Conservation (phyloP, 108 stramenopile genomes). For the Licmophora abbreviata region DNA sequence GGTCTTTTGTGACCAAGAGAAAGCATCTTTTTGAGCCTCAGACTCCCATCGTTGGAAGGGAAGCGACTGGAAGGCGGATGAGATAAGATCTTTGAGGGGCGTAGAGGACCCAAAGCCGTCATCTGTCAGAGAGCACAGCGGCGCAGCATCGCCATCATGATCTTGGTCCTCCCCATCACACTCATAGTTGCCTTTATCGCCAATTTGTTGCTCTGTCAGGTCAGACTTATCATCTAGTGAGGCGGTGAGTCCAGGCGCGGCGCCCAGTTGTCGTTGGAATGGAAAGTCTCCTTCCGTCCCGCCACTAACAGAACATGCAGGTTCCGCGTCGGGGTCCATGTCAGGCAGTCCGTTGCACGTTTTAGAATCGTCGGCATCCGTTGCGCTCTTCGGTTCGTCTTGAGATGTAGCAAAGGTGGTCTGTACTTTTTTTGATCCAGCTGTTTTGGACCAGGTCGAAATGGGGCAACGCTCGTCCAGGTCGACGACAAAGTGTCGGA, state of each 20-base stretch:
- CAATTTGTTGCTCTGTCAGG: not conserved
- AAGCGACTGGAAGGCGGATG: slow-evolving; percentile 30
- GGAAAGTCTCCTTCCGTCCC: slow-evolving; percentile 13
- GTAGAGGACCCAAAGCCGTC: not conserved
- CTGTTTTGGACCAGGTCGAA: slow-evolving; percentile 30
- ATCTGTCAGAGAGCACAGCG: slow-evolving; percentile 38
- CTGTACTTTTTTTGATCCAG: not conserved
- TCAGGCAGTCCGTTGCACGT: slow-evolving; percentile 44
- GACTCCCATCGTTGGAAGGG: slow-evolving; percentile 31
- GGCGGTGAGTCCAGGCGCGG: not conserved
- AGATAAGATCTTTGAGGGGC: slow-evolving; percentile 7
- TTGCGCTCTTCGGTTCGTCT: not conserved
- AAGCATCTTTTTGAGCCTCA: slow-evolving; percentile 56
- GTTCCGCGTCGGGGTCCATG: slow-evolving; percentile 74
- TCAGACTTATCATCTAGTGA: not conserved
- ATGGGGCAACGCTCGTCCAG: slow-evolving; percentile 69
- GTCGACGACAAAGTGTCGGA: slow-evolving; percentile 76
- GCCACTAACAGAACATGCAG: slow-evolving; percentile 45
- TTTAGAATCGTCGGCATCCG: slow-evolving; percentile 5
- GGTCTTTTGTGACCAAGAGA: slow-evolving; percentile 60
- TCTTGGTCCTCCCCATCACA: slow-evolving; percentile 45
- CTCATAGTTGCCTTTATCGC: slow-evolving; percentile 57
- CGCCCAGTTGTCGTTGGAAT: not conserved
- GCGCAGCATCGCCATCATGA: slow-evolving; percentile 67
- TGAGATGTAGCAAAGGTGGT: not conserved